Evolutionary conservation across 768 basidiomycete genomes (phyloP), one percentile per base, ranked within the genome.

Genomic region (Rhizopogon salebrosus): DNA sequence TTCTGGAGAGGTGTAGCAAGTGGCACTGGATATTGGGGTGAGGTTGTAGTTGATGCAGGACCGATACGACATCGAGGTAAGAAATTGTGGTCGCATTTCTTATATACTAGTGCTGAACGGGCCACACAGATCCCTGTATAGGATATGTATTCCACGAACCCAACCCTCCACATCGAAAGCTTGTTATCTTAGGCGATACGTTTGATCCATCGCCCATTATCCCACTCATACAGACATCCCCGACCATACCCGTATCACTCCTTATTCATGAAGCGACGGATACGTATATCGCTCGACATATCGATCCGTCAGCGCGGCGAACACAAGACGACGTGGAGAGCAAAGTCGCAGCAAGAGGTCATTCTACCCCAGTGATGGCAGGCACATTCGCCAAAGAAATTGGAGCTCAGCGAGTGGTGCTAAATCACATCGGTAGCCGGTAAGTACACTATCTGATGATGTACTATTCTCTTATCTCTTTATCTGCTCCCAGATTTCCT

Each of bases 251-350:
- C 3, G 76, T 79, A 22, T 80, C 84, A 26, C 73, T 93, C n/a
- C 75, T 93, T 18, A 74, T 93, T n/a, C 92, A 94, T 65, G 92
- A 94, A 68, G 82, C 85, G 1, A 92, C 89, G 2, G 90, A 93
- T 61, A 83, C 85, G 0, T 78, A 76, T 57, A 80, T 94, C 35
- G 83, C 87, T 0, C 62, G 54, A 2, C 60, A 72, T 43, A 75
- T 87, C 51, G 83, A 84, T 63, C 68, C 72, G 8, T 72, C 69
- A 31, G 69, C 78, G 27, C 75, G 64, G 49, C 74, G 77, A 49
- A 71, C 71, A 24, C 70, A 65, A 2, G 69, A 70, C 45, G 72
- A 67, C 50, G 70, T 83, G 34, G 55, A 66, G 56, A 65, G 75
- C 53, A 85, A 79, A 54, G 77, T 82, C 0, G 68, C 82, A n/a